Percentiles rank a stretch among this genome's conserved stretches.
These are phyloP conservation scores for Erodium trifolium DNA, from an alignment of 441 rosid genomes.

Conservation along the genomic window DNA sequence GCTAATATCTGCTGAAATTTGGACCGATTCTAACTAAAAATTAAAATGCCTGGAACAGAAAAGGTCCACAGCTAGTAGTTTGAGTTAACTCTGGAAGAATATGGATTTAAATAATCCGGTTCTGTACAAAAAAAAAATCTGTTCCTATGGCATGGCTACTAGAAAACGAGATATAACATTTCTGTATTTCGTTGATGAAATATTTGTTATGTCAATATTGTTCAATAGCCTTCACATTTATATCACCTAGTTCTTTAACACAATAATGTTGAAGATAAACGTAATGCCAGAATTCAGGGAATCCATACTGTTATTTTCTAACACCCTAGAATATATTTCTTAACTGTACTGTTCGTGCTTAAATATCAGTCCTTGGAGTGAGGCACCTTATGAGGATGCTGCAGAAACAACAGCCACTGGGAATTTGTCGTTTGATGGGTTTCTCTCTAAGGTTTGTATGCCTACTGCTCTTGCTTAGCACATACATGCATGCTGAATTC, in stretches of 20 bases:
- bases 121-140: neutral
- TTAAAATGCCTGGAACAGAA: neutral
- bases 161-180: neutral
- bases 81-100: neutral
- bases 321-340: conserved; percentile 14
- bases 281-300: too few relatives aligned
- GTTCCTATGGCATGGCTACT: neutral
- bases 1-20: neutral
- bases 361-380: conserved; percentile 57
- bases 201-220: neutral
- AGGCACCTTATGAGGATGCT: conserved; percentile 53
- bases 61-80: too few relatives aligned
- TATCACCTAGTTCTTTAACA: neutral
- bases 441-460: conserved; percentile 51
- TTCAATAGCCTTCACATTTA: neutral
- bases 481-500: too few relatives aligned
- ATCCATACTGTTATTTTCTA: neutral
- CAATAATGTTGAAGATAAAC: too few relatives aligned
- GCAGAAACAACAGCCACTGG: conserved; percentile 47
- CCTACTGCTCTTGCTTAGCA: conserved; percentile 6
- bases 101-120: neutral
- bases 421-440: conserved; percentile 44
- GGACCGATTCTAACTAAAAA: neutral
- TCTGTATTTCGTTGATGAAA: neutral
- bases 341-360: conserved; percentile 19